Conservation (phyloP, 2,329 filamentous ascomycete genomes). For the Ophiosphaerella narmari region DNA sequence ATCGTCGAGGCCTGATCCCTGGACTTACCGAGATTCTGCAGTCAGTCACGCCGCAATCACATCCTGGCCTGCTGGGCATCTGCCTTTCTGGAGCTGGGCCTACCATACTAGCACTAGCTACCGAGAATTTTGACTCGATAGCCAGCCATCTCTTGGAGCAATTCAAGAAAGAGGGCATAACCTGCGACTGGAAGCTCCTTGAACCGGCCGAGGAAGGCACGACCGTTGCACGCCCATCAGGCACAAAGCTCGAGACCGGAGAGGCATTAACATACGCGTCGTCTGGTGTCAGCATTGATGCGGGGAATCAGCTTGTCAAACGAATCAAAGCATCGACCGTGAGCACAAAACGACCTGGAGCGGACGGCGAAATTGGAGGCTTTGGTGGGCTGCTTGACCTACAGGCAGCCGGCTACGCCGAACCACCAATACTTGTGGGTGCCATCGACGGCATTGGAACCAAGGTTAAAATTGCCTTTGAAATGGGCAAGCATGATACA, state of each 20-base stretch:
- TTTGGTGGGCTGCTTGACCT: slow-evolving; percentile 90
- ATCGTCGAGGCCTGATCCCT: slow-evolving; percentile 88
- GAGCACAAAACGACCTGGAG: slow-evolving; percentile 81
- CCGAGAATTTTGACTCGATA: slow-evolving; percentile 85
- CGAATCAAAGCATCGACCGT: slow-evolving; percentile 90
- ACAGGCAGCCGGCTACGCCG: slow-evolving; percentile 71
- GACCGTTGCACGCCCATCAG: slow-evolving; percentile 42
- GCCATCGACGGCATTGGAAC: slow-evolving; percentile 97
- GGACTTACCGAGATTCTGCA: slow-evolving; percentile 88
- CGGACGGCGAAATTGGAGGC: slow-evolving; percentile 91
- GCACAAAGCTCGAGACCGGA: slow-evolving; percentile 21
- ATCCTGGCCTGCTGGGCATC: slow-evolving; percentile 88
- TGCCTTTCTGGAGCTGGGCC: slow-evolving; percentile 94
- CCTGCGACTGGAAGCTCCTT: slow-evolving; percentile 83
- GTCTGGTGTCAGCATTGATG: slow-evolving; percentile 92
- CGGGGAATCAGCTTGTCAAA: slow-evolving; percentile 89
- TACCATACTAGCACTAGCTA: slow-evolving; percentile 91
- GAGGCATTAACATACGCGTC: slow-evolving; percentile 79
- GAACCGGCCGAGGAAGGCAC: slow-evolving; percentile 79
- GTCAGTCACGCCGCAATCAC: slow-evolving; percentile 84
- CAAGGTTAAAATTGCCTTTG: slow-evolving; percentile 94
- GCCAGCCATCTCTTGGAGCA: slow-evolving; percentile 75
- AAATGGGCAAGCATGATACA: slow-evolving; percentile 86
- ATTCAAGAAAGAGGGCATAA: slow-evolving; percentile 73
- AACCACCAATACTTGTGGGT: slow-evolving; percentile 82